Conservation (phyloP, 2,329 filamentous ascomycete genomes). For the Aureobasidium sp. region DNA sequence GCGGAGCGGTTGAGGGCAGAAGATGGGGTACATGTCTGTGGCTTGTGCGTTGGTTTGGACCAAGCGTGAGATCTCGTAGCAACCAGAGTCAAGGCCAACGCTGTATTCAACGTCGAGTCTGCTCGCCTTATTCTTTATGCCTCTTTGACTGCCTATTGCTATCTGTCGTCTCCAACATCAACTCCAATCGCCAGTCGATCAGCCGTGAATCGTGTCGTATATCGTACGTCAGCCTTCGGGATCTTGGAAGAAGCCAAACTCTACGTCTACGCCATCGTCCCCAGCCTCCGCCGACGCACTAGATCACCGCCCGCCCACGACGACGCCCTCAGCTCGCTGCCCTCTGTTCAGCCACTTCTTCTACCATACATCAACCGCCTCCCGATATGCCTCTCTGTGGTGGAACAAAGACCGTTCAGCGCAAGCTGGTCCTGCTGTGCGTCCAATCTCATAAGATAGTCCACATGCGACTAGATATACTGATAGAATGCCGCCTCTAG, state of each 20-base stretch:
- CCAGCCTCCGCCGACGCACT: not conserved
- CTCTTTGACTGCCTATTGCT: not conserved
- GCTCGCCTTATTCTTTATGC: not conserved
- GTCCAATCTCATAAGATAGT: constrained; percentile 28
- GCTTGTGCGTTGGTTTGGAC: not conserved
- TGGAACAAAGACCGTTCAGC: constrained; percentile 68
- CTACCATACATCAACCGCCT: not conserved
- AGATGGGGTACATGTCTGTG: not conserved
- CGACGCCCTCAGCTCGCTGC: not conserved
- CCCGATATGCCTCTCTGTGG: constrained; percentile 38
- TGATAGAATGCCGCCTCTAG: constrained; percentile 39
- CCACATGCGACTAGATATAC: constrained; percentile 9
- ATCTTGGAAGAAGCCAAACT: not conserved
- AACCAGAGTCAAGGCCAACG: not conserved
- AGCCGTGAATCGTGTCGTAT: not conserved
- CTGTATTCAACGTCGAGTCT: not conserved
- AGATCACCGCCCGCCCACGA: not conserved
- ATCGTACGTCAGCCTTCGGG: not conserved
- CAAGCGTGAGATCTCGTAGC: not conserved
- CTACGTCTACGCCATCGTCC: not conserved
- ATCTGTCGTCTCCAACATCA: not conserved
- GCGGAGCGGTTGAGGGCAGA: not conserved
- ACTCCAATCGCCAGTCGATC: not conserved
- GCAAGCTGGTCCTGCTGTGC: constrained; percentile 91
- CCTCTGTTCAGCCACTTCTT: not conserved